Base-by-base conservation (phyloP, 495 filamentous ascomycete species). In the Evernia prunastri region DNA sequence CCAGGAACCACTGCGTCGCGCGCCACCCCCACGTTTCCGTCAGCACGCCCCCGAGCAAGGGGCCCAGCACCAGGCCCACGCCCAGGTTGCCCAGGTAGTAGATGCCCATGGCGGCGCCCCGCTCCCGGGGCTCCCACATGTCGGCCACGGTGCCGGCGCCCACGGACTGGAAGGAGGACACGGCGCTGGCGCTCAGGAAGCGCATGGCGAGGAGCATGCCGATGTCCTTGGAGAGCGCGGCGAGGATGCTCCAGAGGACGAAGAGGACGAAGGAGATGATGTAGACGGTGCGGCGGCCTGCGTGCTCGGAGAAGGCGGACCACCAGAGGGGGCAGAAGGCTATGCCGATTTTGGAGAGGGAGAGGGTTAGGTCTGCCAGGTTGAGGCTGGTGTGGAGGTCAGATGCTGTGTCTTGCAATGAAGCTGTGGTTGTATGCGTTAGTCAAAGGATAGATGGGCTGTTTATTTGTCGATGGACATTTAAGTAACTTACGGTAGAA, bases 291-390 rank as follows among this genome's bases (percentile, higher is more conserved):
- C 93, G 82, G 45, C 93, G 84, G 27, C 93, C 93, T 4, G 89
- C 73, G 8, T 83, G 81, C 73, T 97, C 93, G 11, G 88, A 92
- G 72, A 96, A 94, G 9, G 85, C 87, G 2, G 89, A 94, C 92
- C 92, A 96, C 90, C 91, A 97, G 8, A 97, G 81, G 4, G 92
- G 92, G 66, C 91, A 96, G 31, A 96, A 89, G n/a, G 87, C 83
- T 90, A 96, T 93, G 63, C 82, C 77, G 6, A 96, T 80, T 91
- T 96, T 93, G 71, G 94, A 96, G 60, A 96, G 72, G 1, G 92
- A 88, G 13, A 93, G 86, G 8, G 89, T 87, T 42, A 96, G 69
- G 72, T 96, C 96, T 37, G 90, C 84, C 33, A 92, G 78, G 2
- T 88, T 87, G 25, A 83, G 72, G 0, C 83, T 83, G 23, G 86